Base-by-base conservation (phyloP, 495 filamentous ascomycete species). In the Xylaria acuta region DNA sequence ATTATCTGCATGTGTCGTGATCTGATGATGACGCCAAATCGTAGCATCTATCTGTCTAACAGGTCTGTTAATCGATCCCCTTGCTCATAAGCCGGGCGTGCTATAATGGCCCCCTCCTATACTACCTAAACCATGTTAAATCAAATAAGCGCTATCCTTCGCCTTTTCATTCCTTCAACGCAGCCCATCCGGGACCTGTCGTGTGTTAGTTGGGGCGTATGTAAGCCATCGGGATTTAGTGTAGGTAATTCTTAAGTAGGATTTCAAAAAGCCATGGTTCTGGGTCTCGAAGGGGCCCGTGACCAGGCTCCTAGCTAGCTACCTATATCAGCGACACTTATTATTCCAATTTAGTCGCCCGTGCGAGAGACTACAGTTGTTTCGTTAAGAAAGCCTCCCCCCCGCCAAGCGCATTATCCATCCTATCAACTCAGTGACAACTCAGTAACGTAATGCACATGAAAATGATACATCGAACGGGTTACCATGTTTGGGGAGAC, bases 1-100 rank as follows among this genome's bases (percentile, higher is more conserved):
- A 20, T 34, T 49, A 16, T 22, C 25, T 12, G 45, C 30, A 36
- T 30, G 16, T 40, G 45, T 67, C 47, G 45, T 38, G 47, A 53
- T 53, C 30, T 53, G 63, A 45, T 47, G 63, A 65, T 65, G 63
- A 65, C 27, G 63, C 32, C 63, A n/a, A 65, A 43, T 43, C 36
- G 60, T 64, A 41, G 7, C 63, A 34, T 65, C 43, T 65, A 32
- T 25, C 63, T 25, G 63, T 34, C 25, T 32, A 47, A 38, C 36
- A 1, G 18, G 9, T 20, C 5, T 65, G 41, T n/a, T 34, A 41
- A 25, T 32, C 36, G 36, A 38, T 38, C 36, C 40, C 63, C 63
- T 34, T 27, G 41, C 41, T n/a, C 41, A 49, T 40, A 47, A 65
- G 25, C 63, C 27, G 6, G 63, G 5, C 1, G 25, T 47, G 41